Evolutionary conservation across 2,329 filamentous ascomycete species (phyloP).

Genomic region (Pestalotiopsis sp.): DNA sequence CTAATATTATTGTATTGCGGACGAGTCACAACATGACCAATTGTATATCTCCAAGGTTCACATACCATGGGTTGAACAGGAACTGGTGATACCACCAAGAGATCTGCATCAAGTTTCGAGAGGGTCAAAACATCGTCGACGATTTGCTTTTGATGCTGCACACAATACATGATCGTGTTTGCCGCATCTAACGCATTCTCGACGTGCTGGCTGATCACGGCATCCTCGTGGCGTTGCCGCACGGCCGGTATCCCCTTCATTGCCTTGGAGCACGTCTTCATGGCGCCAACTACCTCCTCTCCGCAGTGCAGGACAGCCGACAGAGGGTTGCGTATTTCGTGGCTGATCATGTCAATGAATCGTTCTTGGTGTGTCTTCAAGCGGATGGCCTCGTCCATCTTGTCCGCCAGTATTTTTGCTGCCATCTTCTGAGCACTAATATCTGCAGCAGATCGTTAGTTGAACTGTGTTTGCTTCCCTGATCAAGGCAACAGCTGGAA

Average conservation of each 20-base stretch:
- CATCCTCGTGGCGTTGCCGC: neutral
- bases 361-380: conserved; percentile 29
- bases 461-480: neutral
- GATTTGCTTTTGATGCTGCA: conserved; percentile 79
- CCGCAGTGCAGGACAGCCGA: conserved; percentile 31
- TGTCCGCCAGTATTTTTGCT: conserved; percentile 25
- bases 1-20: neutral
- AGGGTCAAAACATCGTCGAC: conserved; percentile 76
- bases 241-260: conserved; percentile 12
- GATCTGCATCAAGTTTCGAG: conserved; percentile 75
- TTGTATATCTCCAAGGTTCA: neutral
- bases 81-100: conserved; percentile 72
- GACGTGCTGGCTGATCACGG: conserved; percentile 31
- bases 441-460: conserved; percentile 12
- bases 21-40: neutral
- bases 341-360: conserved; percentile 33
- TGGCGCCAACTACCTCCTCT: conserved; percentile 30
- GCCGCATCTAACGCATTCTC: conserved; percentile 70
- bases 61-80: conserved; percentile 63
- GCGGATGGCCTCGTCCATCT: conserved; percentile 30
- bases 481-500: neutral
- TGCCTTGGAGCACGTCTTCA: conserved; percentile 17
- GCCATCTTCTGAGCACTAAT: conserved; percentile 31
- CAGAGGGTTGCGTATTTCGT: conserved; percentile 31
- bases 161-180: conserved; percentile 77